These are phyloP conservation scores for Amoebophrya sp. DNA, from an alignment of 169 alveolate genomes.

Conservation along the genomic window DNA sequence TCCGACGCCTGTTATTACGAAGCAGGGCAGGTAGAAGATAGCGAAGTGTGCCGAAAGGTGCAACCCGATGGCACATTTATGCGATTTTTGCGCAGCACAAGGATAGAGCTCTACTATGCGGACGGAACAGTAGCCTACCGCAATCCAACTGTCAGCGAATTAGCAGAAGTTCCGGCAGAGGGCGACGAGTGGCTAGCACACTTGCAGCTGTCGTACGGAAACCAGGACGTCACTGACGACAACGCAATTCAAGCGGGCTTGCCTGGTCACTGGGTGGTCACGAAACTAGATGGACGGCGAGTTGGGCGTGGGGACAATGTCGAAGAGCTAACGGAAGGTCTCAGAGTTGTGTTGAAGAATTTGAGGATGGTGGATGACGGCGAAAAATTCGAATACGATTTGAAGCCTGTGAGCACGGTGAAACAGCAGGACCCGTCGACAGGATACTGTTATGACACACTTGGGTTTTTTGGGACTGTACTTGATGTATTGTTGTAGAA, in stretches of 20 bases:
- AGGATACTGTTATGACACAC: too few relatives aligned
- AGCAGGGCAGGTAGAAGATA: background rate
- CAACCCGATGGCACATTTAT: background rate
- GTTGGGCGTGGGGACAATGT: background rate
- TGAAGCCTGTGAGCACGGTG: background rate
- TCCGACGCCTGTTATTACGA: background rate
- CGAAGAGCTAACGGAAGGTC: background rate
- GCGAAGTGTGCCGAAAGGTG: background rate
- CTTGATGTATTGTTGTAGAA: too few relatives aligned
- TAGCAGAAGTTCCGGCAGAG: background rate
- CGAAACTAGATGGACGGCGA: background rate
- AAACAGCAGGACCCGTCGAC: background rate
- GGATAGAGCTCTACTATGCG: background rate
- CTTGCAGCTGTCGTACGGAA: background rate
- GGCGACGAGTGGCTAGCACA: constrained; percentile 10
- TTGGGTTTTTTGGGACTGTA: too few relatives aligned
- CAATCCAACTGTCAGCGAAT: background rate
- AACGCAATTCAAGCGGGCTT: background rate
- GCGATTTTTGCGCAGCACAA: background rate
- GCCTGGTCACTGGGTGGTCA: constrained; percentile 15
- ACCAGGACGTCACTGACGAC: background rate
- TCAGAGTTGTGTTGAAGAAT: too few relatives aligned
- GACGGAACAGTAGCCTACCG: background rate
- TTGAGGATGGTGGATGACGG: background rate
- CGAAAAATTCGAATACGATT: background rate